phyloP scores from a whole-genome alignment of 179 eudicot species.

The Sideroxylon spinosum region DNA sequence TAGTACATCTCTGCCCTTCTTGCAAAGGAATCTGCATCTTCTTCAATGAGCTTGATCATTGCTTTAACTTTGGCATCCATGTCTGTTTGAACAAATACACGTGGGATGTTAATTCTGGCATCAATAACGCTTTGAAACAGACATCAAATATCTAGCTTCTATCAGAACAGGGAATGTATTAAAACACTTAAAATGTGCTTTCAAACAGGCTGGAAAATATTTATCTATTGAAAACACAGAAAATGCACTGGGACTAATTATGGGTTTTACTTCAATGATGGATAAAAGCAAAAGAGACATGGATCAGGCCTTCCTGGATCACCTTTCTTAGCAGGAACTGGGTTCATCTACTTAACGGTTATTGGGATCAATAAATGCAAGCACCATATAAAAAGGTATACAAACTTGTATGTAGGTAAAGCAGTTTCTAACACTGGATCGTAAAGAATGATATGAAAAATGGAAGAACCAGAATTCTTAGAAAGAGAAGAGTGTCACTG shows the following conservation, averaged over 20 bases:
- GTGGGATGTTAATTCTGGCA: neutral
- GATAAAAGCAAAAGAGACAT: neutral
- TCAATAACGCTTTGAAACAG: neutral
- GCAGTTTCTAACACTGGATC: neutral
- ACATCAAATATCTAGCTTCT: neutral
- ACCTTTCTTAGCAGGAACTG: neutral
- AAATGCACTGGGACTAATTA: neutral
- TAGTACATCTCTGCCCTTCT: constrained; percentile 92
- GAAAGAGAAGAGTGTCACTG: neutral
- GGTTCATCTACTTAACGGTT: neutral
- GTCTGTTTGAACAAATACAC: constrained; percentile 36
- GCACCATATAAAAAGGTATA: neutral
- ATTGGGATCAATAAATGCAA: neutral
- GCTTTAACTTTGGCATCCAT: constrained; percentile 79
- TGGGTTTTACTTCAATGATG: neutral
- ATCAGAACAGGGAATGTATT: too few relatives aligned
- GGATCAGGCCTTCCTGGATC: neutral
- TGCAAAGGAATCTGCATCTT: constrained; percentile 94
- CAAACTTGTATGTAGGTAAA: too few relatives aligned
- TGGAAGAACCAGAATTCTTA: neutral
- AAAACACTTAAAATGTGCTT: neutral
- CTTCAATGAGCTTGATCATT: constrained; percentile 95
- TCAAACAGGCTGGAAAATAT: neutral
- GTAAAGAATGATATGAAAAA: neutral
- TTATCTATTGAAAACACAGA: neutral